Percentiles rank a stretch among this genome's conserved stretches.
Evolutionary conservation across 805 yeast species (phyloP).

Genomic region (Cyberlindnera mrakii): DNA sequence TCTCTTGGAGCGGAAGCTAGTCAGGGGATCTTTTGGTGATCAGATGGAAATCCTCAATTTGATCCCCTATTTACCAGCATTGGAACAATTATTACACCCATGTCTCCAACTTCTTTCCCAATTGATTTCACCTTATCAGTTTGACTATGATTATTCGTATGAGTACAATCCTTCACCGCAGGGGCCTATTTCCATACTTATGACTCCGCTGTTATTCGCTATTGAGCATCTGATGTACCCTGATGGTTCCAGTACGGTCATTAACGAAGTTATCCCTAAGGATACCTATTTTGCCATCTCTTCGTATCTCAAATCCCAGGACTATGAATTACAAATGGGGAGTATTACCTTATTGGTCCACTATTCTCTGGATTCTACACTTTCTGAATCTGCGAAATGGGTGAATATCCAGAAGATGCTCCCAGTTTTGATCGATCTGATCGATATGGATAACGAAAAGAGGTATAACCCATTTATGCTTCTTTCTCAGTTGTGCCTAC

Average conservation of each 20-base stretch:
- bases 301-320: constrained; percentile 17
- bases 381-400: constrained; percentile 6
- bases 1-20: no score
- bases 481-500: constrained; percentile 28
- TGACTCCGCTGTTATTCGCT: constrained; percentile 18
- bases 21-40: no score
- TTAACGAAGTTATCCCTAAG: constrained; percentile 12
- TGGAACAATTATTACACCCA: no score
- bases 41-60: no score
- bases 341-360: constrained; percentile 15
- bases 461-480: constrained; percentile 27
- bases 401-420: constrained; percentile 15
- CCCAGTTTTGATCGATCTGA: constrained; percentile 20
- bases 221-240: constrained; percentile 16
- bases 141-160: no score
- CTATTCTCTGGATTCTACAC: constrained; percentile 15
- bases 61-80: no score
- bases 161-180: no score
- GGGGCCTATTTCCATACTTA: constrained; percentile 7
- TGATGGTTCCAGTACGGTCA: constrained; percentile 7
- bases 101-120: no score
- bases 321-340: constrained; percentile 19
- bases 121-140: no score
- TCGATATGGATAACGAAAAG: constrained; percentile 16
- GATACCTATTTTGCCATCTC: constrained; percentile 16